These are phyloP conservation scores for Boechera stricta DNA, from an alignment of 345 rosid species.

Conservation along the genomic window DNA sequence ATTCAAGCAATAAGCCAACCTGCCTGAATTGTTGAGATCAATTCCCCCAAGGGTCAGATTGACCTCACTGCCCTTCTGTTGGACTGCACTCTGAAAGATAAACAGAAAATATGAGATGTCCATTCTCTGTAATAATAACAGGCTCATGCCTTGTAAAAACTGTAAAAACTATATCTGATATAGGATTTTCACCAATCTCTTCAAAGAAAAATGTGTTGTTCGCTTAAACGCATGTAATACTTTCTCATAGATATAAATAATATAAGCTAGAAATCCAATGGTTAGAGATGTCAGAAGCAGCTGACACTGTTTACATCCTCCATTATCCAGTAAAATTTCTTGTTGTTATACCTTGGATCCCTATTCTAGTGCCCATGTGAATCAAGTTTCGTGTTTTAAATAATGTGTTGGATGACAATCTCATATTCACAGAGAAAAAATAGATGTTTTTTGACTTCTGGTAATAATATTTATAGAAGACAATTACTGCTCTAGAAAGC, in stretches of 20 bases:
- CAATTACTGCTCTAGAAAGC: constrained; percentile 14
- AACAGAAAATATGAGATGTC: constrained; percentile 33
- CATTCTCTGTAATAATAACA: constrained; percentile 4
- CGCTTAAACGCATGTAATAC: not conserved
- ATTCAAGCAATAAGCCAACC: constrained; percentile 76
- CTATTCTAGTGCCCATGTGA: constrained; percentile 27
- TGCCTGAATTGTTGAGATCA: constrained; percentile 99
- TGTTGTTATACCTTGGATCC: constrained; percentile 19
- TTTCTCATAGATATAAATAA: not conserved
- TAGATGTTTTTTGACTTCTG: not conserved
- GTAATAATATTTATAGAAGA: not conserved
- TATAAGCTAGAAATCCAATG: constrained; percentile 5
- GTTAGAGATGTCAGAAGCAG: not conserved
- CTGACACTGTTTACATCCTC: constrained; percentile 3
- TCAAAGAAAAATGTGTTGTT: not conserved
- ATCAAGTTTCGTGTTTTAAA: not conserved
- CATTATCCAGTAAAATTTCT: not conserved
- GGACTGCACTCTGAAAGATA: constrained; percentile 59
- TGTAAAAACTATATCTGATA: not conserved
- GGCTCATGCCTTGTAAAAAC: not conserved
- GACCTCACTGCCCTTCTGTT: constrained; percentile 76
- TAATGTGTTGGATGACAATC: constrained; percentile 6
- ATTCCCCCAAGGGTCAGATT: constrained; percentile 87
- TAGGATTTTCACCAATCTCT: not conserved
- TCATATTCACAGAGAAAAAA: constrained; percentile 3